A percentile compares a stretch with the other conserved stretches of the same genome.
phyloP scores from a whole-genome alignment of 805 yeast genomes.

The Wickerhamiella lipophila region DNA sequence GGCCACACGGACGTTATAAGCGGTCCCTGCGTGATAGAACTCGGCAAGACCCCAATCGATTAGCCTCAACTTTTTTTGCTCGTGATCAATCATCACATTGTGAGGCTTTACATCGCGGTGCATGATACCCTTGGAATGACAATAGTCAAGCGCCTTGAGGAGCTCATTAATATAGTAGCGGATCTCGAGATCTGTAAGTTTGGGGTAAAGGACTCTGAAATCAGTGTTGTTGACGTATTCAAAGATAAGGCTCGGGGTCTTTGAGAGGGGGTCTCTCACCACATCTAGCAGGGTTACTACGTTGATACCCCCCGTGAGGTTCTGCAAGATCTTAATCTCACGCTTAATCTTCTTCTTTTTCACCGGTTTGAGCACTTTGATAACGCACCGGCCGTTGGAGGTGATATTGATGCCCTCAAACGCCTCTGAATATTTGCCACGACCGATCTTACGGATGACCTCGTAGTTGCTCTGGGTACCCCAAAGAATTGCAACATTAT shows the following conservation, averaged over 20 bases:
- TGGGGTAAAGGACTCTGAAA: slow-evolving; percentile 75
- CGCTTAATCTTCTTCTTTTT: slow-evolving; percentile 85
- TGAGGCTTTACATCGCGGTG: slow-evolving; percentile 92
- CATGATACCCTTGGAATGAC: slow-evolving; percentile 90
- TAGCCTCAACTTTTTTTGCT: slow-evolving; percentile 44
- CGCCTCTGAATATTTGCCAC: slow-evolving; percentile 91
- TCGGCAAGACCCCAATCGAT: slow-evolving; percentile 96
- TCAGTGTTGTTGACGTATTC: slow-evolving; percentile 78
- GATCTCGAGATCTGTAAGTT: slow-evolving; percentile 60
- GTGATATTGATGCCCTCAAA: slow-evolving; percentile 62
- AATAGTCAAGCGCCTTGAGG: slow-evolving; percentile 69
- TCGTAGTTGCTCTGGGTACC: slow-evolving; percentile 78
- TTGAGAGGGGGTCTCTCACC: slow-evolving; percentile 65
- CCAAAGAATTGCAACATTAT: slow-evolving; percentile 64
- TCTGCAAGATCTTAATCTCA: slow-evolving; percentile 77
- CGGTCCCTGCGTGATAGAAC: slow-evolving; percentile 79
- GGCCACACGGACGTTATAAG: slow-evolving; percentile 84
- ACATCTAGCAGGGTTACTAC: slow-evolving; percentile 63
- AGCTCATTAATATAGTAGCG: slow-evolving; percentile 74
- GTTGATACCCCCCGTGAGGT: slow-evolving; percentile 73
- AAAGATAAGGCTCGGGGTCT: slow-evolving; percentile 80
- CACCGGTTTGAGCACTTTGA: slow-evolving; percentile 87
- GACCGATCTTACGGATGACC: slow-evolving; percentile 68
- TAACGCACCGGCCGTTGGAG: slow-evolving; percentile 56
- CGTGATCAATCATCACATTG: slow-evolving; percentile 84